A percentile compares a stretch with the other conserved stretches of the same genome.
Conservation (phyloP, 2,329 filamentous ascomycete species). For the Colletotrichum sublineola region DNA sequence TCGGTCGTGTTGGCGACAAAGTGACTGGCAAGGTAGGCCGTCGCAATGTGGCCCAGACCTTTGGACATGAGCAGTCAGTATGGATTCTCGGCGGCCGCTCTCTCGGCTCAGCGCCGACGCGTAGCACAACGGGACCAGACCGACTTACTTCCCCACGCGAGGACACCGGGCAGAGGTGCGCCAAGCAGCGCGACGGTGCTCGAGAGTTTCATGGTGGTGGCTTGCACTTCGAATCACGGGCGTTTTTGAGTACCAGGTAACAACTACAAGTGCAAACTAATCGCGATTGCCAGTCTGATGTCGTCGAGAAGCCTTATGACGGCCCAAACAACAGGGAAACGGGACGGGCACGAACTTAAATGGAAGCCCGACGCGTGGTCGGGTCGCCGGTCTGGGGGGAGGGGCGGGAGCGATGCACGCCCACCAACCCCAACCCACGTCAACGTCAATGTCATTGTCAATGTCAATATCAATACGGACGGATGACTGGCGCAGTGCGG, state of each 20-base stretch:
- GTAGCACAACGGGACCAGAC: background rate
- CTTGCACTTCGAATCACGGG: slow-evolving; percentile 5
- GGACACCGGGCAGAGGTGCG: slow-evolving; percentile 50
- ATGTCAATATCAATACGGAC: slow-evolving; percentile 1
- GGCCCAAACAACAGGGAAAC: background rate
- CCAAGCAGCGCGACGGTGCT: slow-evolving; percentile 48
- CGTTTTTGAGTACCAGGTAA: background rate
- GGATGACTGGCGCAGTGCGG: slow-evolving; percentile 18
- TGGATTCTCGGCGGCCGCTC: background rate
- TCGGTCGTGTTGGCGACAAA: slow-evolving; percentile 71
- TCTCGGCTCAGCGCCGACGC: background rate
- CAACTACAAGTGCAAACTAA: background rate
- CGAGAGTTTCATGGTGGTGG: slow-evolving; percentile 50
- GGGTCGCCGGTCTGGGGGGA: slow-evolving; percentile 17
- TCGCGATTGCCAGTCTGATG: background rate
- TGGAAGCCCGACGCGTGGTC: slow-evolving; percentile 34
- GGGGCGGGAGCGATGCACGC: slow-evolving; percentile 10
- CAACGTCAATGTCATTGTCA: slow-evolving; percentile 17
- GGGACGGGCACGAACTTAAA: slow-evolving; percentile 27
- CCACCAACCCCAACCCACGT: slow-evolving; percentile 8
- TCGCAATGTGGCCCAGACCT: slow-evolving; percentile 75
- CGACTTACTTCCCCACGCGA: slow-evolving; percentile 59
- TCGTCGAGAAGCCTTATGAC: background rate
- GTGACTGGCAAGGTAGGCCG: slow-evolving; percentile 72
- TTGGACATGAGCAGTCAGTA: slow-evolving; percentile 30